These are phyloP conservation scores for Pseudotsuga menziesii DNA, from an alignment of 75 land plant species.

Conservation along the genomic window DNA sequence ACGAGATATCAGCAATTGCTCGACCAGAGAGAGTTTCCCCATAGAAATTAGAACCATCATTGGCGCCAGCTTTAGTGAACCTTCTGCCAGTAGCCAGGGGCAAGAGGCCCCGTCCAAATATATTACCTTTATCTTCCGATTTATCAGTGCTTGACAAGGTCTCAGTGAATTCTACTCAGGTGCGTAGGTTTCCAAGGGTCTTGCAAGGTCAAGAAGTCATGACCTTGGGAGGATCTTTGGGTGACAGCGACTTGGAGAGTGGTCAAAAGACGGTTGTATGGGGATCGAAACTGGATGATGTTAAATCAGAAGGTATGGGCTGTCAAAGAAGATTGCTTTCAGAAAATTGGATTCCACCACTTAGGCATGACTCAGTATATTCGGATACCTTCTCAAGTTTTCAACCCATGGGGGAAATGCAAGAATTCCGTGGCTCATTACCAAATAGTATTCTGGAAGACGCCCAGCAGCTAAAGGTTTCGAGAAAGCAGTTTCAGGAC, in stretches of 20 bases:
- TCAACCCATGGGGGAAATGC: neutral
- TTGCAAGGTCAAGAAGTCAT: constrained; percentile 50
- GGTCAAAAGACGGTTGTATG: constrained; percentile 10
- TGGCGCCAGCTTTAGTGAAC: too few relatives aligned
- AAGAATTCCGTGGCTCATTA: neutral
- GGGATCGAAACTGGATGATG: constrained; percentile 7
- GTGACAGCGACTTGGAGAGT: neutral
- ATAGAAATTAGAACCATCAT: too few relatives aligned
- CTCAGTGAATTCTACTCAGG: constrained; percentile 3
- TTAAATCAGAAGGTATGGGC: constrained; percentile 1
- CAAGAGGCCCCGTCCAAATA: too few relatives aligned
- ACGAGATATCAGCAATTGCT: too few relatives aligned
- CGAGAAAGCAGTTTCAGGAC: neutral
- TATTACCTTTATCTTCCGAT: too few relatives aligned
- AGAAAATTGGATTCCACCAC: constrained; percentile 11
- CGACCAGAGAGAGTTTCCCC: too few relatives aligned
- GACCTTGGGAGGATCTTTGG: constrained; percentile 1
- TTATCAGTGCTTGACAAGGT: too few relatives aligned
- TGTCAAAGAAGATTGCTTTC: constrained; percentile 1
- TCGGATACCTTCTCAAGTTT: neutral
- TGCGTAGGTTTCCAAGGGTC: constrained; percentile 20
- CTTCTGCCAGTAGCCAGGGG: too few relatives aligned
- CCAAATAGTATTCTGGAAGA: neutral
- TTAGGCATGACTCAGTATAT: neutral
- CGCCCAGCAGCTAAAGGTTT: neutral